These are phyloP conservation scores for Neobulgaria alba DNA, from an alignment of 2,329 filamentous ascomycete species.

Conservation along the genomic window DNA sequence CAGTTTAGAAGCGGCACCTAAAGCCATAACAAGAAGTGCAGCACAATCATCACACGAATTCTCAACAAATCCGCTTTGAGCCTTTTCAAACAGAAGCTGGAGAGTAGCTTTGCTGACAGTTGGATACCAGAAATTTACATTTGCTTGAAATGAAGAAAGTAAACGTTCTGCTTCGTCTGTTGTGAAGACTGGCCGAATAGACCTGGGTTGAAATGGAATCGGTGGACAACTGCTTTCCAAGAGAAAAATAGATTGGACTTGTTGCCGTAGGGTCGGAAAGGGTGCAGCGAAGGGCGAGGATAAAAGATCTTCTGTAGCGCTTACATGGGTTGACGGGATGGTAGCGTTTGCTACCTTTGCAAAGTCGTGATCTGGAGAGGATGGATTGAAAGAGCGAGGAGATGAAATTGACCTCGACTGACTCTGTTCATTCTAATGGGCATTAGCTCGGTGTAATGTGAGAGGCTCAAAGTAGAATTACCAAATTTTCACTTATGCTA, in stretches of 20 bases:
- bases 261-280: constrained; percentile 11
- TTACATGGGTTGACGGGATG: constrained; percentile 13
- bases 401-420: constrained; percentile 7
- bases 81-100: constrained; percentile 14
- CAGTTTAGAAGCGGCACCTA: constrained; percentile 29
- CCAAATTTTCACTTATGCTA: constrained; percentile 16
- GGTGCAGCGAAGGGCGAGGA: constrained; percentile 11
- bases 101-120: constrained; percentile 37
- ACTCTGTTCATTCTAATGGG: constrained; percentile 9
- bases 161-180: constrained; percentile 35
- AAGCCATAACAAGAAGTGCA: constrained; percentile 37
- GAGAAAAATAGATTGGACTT: constrained; percentile 13
- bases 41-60: constrained; percentile 33
- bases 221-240: constrained; percentile 26
- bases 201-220: constrained; percentile 28
- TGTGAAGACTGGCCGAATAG: constrained; percentile 36
- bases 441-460: not conserved
- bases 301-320: constrained; percentile 16
- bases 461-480: not conserved
- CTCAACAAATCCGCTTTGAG: constrained; percentile 11
- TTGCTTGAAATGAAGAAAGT: constrained; percentile 36
- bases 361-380: constrained; percentile 13
- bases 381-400: constrained; percentile 10
- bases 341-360: constrained; percentile 16
- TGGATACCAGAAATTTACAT: constrained; percentile 46